Evolutionary conservation across 768 basidiomycete genomes (phyloP), one percentile per base, ranked within the genome.

Genomic region (Cytidiella melzeri): DNA sequence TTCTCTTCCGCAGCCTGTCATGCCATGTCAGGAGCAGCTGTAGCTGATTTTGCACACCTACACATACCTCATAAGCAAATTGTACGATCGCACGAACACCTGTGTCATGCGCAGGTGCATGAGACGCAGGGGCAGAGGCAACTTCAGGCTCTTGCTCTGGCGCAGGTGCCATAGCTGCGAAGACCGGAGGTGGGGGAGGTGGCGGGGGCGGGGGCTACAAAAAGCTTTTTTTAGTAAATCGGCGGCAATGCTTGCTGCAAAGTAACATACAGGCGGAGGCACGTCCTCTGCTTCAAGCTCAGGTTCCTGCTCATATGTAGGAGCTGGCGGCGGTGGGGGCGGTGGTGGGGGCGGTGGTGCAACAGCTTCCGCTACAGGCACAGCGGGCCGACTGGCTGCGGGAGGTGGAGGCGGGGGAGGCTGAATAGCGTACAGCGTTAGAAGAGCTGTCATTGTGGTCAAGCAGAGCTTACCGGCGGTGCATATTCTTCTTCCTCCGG

Each of bases 1-100:
- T 92, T 92, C 52, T 92, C 87, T 66, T 92, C 90, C 10, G 81
- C 73, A 13, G 87, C 87, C 81, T 86, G 48, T 20, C 6, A 42
- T 27, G 30, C 7, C 30, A n/a, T 30, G 19, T 37, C 37, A 12
- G 3, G 30, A 34, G 45, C 2, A 34, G 37, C 27, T 19, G n/a
- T 18, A 23, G 20, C 34, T 23, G 40, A 26, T 3, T n/a, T n/a
- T n/a, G n/a, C n/a, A n/a, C n/a, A n/a, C n/a, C 23, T 6, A 6
- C 36, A 61, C 55, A 50, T 69, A 83, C 77, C 60, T 87, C 85
- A 56, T 94, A 96, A 3, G 86, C 85, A 64, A 83, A 96, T 19
- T 85, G 53, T 2, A 88, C 93, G 43, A 84, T 72, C 0, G 92
- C 93, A 23, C 75, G 73, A n/a, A 79, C 53, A 3, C 87, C 89